Conservation (phyloP, 768 basidiomycete genomes). For the Kwoniella newhampshirensis region DNA sequence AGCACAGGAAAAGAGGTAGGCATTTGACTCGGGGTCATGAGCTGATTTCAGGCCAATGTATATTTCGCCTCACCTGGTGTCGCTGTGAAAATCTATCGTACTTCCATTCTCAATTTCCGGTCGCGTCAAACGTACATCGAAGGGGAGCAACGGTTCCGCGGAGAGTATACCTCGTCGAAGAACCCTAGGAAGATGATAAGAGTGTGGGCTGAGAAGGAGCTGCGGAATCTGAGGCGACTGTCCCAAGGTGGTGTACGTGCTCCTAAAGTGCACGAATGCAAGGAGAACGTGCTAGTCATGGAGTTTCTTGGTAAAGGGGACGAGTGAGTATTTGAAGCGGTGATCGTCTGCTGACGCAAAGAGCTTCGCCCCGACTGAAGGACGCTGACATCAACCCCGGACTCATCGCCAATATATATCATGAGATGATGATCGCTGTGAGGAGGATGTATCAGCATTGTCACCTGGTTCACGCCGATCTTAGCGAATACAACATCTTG, state of each 20-base stretch:
- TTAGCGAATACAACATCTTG: conserved; percentile 97
- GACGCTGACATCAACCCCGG: conserved; percentile 68
- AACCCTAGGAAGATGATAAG: conserved; percentile 99
- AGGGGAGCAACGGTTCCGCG: conserved; percentile 91
- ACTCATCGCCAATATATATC: conserved; percentile 65
- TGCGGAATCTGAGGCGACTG: conserved; percentile 88
- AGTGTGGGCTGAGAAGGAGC: conserved; percentile 98
- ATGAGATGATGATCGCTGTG: conserved; percentile 73
- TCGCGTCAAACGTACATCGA: conserved; percentile 95
- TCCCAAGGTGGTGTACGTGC: conserved; percentile 77
- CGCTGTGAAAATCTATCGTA: conserved; percentile 97
- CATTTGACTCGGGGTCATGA: background rate
- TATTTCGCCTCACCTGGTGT: conserved; percentile 51
- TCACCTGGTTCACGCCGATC: conserved; percentile 93
- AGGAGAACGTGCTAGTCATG: conserved; percentile 97
- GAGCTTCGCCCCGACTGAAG: conserved; percentile 91
- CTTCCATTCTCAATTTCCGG: conserved; percentile 95
- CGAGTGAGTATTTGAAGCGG: conserved; percentile 61
- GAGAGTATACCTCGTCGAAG: conserved; percentile 66
- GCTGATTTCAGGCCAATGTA: conserved; percentile 75
- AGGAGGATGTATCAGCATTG: conserved; percentile 85
- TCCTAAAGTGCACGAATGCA: conserved; percentile 86
- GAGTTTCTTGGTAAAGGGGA: conserved; percentile 80
- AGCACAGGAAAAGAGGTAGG: conserved; percentile 95
- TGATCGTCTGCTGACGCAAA: conserved; percentile 44